phyloP scores from a whole-genome alignment of 352 stramenopile genomes.

The Phytophthora rubi region DNA sequence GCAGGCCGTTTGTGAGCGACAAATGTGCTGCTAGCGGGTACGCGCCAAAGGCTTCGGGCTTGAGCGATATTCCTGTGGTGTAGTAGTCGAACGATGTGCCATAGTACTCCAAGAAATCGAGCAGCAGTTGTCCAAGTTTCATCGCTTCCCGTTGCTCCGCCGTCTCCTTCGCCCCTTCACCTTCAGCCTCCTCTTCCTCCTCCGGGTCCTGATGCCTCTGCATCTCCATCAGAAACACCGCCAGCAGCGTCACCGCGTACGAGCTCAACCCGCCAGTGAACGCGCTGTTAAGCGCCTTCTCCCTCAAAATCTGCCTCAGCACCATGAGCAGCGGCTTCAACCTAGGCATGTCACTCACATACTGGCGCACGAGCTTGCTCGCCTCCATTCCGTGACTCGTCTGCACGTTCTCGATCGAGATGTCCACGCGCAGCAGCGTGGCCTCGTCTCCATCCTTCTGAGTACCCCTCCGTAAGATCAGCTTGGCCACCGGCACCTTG shows the following conservation, averaged over 20 bases:
- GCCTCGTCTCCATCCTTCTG: conserved; percentile 24
- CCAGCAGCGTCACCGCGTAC: conserved; percentile 88
- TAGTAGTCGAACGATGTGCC: conserved; percentile 84
- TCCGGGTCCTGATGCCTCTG: conserved; percentile 56
- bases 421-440: conserved; percentile 76
- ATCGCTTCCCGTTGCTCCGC: conserved; percentile 30
- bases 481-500: conserved; percentile 88
- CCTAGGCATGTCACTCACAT: conserved; percentile 67
- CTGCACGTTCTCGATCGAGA: conserved; percentile 90
- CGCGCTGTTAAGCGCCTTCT: conserved; percentile 90
- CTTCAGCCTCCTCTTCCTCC: conserved; percentile 3
- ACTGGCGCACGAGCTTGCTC: conserved; percentile 81
- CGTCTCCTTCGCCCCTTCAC: conserved; percentile 9
- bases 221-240: conserved; percentile 81
- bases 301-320: conserved; percentile 86
- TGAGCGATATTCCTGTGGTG: conserved; percentile 83
- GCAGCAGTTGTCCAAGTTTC: conserved; percentile 67
- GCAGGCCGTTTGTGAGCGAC: conserved; percentile 46
- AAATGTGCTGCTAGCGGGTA: conserved; percentile 68
- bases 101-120: conserved; percentile 92
- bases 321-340: conserved; percentile 87
- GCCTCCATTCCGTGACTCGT: conserved; percentile 81
- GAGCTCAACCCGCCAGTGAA: conserved; percentile 91
- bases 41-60: conserved; percentile 77
- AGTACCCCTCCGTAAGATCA: conserved; percentile 63